Percentiles rank a stretch among this genome's conserved stretches.
phyloP scores from a whole-genome alignment of 2,329 filamentous ascomycete species.

The Emmonsiellopsis sp. region DNA sequence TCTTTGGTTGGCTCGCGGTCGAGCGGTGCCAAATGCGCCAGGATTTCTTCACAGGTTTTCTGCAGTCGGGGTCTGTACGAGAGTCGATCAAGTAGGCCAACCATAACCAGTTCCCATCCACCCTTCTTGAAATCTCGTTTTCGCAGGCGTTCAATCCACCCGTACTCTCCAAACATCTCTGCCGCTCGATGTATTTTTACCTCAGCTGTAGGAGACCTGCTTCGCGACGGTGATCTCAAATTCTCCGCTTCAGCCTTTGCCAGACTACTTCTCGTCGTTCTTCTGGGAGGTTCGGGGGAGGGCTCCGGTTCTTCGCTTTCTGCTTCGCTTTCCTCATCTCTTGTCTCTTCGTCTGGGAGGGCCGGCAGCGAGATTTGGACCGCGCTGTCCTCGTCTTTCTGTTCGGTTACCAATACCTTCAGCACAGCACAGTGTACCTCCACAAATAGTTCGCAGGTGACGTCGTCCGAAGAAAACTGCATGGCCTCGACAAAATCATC shows the following conservation, averaged over 20 bases:
- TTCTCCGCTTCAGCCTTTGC: constrained; percentile 70
- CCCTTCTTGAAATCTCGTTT: constrained; percentile 79
- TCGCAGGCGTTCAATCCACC: constrained; percentile 78
- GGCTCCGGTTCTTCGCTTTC: constrained; percentile 51
- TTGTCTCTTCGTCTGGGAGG: constrained; percentile 60
- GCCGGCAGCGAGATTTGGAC: constrained; percentile 71
- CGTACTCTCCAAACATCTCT: constrained; percentile 63
- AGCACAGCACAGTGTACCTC: constrained; percentile 88
- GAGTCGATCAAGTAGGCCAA: constrained; percentile 76
- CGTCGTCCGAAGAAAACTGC: constrained; percentile 62
- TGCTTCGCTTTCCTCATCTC: constrained; percentile 45
- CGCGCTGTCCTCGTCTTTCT: constrained; percentile 62
- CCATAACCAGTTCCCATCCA: constrained; percentile 84
- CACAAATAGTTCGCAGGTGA: constrained; percentile 73
- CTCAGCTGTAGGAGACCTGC: constrained; percentile 27
- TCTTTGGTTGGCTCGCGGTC: constrained; percentile 66
- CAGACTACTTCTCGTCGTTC: constrained; percentile 77
- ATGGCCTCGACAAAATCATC: constrained; percentile 92
- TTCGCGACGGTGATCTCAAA: constrained; percentile 52
- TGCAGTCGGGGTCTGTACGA: constrained; percentile 65
- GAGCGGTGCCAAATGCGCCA: constrained; percentile 71
- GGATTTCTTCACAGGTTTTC: constrained; percentile 65
- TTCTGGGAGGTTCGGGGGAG: constrained; percentile 60
- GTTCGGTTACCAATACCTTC: constrained; percentile 71
- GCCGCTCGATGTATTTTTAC: constrained; percentile 47